phyloP scores from a whole-genome alignment of 192 early-diverging fungal species.

The Backusella luteola region DNA sequence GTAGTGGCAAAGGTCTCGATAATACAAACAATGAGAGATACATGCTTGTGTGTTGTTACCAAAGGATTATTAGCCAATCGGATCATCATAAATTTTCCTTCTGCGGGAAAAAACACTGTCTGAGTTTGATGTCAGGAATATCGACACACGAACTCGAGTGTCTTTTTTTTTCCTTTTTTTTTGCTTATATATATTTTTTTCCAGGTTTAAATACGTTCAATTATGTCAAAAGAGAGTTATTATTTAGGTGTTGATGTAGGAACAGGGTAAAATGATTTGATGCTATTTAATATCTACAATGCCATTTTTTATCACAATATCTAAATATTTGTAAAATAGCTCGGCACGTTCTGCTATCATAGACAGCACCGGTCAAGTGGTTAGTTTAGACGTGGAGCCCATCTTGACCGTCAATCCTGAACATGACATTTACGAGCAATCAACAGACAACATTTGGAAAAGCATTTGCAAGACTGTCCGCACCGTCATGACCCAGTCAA shows the following conservation, averaged over 20 bases:
- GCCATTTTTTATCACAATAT: neutral
- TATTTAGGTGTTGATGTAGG: slow-evolving; percentile 65
- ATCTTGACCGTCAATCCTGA: slow-evolving; percentile 45
- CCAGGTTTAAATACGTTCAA: neutral
- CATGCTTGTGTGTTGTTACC: neutral
- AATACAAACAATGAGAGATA: neutral
- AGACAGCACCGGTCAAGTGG: slow-evolving; percentile 43
- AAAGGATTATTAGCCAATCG: neutral
- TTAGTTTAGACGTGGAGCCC: slow-evolving; percentile 43
- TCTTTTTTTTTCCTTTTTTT: neutral
- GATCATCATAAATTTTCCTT: neutral
- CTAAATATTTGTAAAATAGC: slow-evolving; percentile 5
- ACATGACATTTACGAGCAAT: slow-evolving; percentile 65
- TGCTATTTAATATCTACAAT: neutral
- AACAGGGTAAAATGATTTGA: slow-evolving; percentile 34
- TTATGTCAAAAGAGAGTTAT: slow-evolving; percentile 15
- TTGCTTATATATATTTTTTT: neutral
- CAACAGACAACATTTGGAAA: slow-evolving; percentile 67
- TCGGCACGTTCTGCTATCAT: slow-evolving; percentile 56
- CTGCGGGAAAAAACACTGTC: neutral
- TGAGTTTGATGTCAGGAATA: neutral
- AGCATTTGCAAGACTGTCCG: slow-evolving; percentile 46
- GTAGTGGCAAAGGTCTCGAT: no score
- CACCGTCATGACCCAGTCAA: slow-evolving; percentile 33
- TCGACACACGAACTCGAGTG: neutral